Evolutionary conservation across 2,329 filamentous ascomycete species (phyloP).

Genomic region (Aspergillus thermomutatus): DNA sequence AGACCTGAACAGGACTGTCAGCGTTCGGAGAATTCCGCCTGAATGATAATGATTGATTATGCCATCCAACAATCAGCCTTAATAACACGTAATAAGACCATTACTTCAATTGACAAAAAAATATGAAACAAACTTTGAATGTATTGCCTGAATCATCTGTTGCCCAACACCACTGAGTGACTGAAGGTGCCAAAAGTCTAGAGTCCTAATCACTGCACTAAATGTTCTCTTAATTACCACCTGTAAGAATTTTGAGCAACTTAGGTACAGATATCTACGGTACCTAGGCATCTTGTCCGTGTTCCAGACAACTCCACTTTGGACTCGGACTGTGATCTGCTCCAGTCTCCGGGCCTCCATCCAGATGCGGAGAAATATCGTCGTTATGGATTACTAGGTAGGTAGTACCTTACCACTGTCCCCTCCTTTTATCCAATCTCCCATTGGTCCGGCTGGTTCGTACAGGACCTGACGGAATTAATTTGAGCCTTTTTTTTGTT

Average conservation of each 20-base stretch:
- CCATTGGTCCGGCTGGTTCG: not conserved
- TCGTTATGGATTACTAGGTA: not conserved
- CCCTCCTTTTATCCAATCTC: not conserved
- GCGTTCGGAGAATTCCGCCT: not conserved
- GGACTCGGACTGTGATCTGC: slow-evolving; percentile 4
- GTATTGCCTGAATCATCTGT: not conserved
- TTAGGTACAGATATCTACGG: not conserved
- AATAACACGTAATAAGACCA: not conserved
- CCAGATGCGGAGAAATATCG: slow-evolving; percentile 9
- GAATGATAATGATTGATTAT: not conserved
- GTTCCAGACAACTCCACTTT: slow-evolving; percentile 5
- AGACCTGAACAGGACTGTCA: not conserved
- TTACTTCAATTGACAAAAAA: not conserved
- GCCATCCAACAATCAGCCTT: not conserved
- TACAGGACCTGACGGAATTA: not conserved
- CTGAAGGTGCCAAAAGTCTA: not conserved
- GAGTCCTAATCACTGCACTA: not conserved
- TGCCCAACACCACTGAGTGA: not conserved
- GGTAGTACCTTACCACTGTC: too few species aligned
- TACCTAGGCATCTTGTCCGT: slow-evolving; percentile 16
- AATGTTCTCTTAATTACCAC: not conserved
- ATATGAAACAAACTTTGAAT: not conserved
- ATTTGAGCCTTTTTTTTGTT: not conserved
- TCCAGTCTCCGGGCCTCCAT: not conserved
- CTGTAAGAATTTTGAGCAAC: too few species aligned